Evolutionary conservation across 2,329 filamentous ascomycete genomes (phyloP).

Genomic region (Phialophora macrospora): DNA sequence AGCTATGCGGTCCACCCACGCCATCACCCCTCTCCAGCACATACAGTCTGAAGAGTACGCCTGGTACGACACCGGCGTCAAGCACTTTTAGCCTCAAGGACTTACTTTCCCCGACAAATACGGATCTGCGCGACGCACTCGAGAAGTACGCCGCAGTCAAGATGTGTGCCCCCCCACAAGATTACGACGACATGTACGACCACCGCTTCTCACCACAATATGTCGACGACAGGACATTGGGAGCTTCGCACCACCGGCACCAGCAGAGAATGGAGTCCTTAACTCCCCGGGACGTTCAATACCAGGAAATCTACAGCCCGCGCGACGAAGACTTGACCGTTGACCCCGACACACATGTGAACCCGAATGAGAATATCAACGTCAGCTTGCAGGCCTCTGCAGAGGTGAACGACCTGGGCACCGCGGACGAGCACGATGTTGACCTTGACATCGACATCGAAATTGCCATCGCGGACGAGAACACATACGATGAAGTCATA

Average conservation of each 20-base stretch:
- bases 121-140: neutral
- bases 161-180: neutral
- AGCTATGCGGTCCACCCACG: neutral
- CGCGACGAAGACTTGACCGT: neutral
- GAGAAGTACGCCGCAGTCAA: neutral
- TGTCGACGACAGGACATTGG: neutral
- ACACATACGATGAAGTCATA: neutral
- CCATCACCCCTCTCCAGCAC: neutral
- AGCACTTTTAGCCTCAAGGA: neutral
- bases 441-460: neutral
- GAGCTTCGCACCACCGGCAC: neutral
- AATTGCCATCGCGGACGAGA: neutral
- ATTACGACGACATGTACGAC: neutral
- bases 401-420: neutral
- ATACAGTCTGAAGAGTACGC: neutral
- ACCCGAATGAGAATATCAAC: neutral
- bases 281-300: no score
- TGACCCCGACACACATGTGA: neutral
- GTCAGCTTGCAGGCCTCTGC: neutral
- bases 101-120: neutral
- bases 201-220: neutral
- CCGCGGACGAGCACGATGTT: neutral
- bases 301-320: neutral
- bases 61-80: slow-evolving; percentile 1
- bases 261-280: neutral